Percentiles rank a stretch among this genome's conserved stretches.
Evolutionary conservation across 2,329 filamentous ascomycete species (phyloP).

Genomic region (Pyricularia grisea): DNA sequence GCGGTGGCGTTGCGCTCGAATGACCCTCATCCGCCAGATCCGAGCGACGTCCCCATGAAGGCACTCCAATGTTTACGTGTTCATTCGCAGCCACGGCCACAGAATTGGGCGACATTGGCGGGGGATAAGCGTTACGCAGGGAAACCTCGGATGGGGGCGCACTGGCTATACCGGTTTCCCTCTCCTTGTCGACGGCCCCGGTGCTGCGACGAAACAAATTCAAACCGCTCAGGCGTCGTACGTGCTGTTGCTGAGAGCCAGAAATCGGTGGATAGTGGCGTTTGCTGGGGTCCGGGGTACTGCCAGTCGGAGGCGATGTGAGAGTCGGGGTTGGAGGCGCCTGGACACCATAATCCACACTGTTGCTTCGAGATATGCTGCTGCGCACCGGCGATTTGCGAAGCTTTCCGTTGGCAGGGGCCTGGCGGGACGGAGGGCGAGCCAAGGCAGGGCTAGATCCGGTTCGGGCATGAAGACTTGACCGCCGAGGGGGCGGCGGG

Average conservation of each 20-base stretch:
- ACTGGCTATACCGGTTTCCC: constrained; percentile 10
- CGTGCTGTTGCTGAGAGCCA: constrained; percentile 20
- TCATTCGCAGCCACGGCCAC: not conserved
- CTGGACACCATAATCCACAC: constrained; percentile 12
- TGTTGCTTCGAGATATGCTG: constrained; percentile 14
- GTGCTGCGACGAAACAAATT: constrained; percentile 41
- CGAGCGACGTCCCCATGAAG: constrained; percentile 27
- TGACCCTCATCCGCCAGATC: constrained; percentile 30
- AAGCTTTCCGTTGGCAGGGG: constrained; percentile 11
- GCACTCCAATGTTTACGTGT: constrained; percentile 22
- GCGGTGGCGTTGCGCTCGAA: constrained; percentile 43
- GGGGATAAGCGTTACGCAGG: constrained; percentile 9
- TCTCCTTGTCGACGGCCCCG: not conserved
- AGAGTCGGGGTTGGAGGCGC: constrained; percentile 5
- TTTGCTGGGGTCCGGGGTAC: constrained; percentile 9
- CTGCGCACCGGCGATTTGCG: constrained; percentile 15
- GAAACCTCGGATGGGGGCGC: constrained; percentile 15
- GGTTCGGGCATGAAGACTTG: constrained; percentile 41
- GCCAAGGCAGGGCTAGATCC: constrained; percentile 18
- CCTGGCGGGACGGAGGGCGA: constrained; percentile 12
- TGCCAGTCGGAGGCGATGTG: constrained; percentile 4
- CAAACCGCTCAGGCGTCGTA: constrained; percentile 31
- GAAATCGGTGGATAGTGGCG: constrained; percentile 41
- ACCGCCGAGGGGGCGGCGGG: constrained; percentile 41
- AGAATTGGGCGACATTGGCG: not conserved